These are phyloP conservation scores for Astrephomene gubernaculifera DNA, from an alignment of 139 green algal genomes.

Conservation along the genomic window DNA sequence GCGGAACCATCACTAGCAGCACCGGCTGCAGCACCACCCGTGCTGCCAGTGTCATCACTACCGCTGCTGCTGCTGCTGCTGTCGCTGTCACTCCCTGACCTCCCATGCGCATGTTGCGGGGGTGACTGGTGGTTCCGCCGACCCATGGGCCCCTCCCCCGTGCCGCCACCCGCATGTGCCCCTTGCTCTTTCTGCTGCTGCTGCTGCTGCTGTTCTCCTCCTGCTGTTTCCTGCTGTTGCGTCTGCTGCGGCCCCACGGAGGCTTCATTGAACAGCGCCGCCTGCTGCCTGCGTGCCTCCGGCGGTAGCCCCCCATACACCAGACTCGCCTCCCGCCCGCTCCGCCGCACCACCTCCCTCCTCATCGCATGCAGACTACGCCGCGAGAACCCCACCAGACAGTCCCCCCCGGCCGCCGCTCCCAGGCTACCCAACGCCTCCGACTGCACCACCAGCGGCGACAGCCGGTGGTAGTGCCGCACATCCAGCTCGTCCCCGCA, in stretches of 20 bases:
- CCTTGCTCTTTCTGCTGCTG: conserved; percentile 4
- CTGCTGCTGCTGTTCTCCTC: not conserved
- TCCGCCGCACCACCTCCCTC: conserved; percentile 44
- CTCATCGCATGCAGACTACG: conserved; percentile 44
- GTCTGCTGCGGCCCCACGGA: not conserved
- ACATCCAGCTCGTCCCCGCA: conserved; percentile 77
- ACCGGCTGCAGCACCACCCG: no score
- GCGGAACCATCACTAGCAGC: no score
- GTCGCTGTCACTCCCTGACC: no score
- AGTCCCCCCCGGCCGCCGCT: conserved; percentile 86
- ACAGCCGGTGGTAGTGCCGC: conserved; percentile 79
- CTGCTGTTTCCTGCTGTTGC: not conserved
- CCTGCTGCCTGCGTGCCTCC: conserved; percentile 47
- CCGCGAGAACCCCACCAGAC: conserved; percentile 91
- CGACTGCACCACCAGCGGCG: conserved; percentile 68
- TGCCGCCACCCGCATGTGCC: no score
- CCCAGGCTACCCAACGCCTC: conserved; percentile 42
- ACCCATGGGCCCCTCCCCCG: no score
- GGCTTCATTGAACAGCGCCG: conserved; percentile 52
- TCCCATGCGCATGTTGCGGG: no score
- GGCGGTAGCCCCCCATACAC: conserved; percentile 40
- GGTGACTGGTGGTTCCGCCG: no score
- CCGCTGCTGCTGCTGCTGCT: not conserved
- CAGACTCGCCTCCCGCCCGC: conserved; percentile 13
- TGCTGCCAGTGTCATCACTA: no score